Conservation (phyloP, 225 moss, liverwort and hornwort species). For the Sphagnum tenellum region DNA sequence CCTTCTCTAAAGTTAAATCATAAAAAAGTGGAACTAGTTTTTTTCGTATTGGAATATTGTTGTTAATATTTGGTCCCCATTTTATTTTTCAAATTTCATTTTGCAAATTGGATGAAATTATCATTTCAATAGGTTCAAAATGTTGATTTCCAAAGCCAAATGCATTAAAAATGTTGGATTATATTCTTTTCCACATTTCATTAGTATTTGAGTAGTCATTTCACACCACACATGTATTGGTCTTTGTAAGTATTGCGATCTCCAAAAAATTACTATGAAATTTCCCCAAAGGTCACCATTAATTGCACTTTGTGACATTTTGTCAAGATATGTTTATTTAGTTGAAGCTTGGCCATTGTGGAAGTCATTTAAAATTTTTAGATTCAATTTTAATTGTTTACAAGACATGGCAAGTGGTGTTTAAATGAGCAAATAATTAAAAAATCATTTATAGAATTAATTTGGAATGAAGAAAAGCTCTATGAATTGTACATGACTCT, state of each 20-base stretch:
- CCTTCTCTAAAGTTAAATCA: too few species aligned
- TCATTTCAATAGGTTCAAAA: not conserved
- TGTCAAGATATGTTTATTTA: not conserved
- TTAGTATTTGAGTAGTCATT: not conserved
- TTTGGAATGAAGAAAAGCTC: too few species aligned
- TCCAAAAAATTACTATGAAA: not conserved
- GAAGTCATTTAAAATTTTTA: not conserved
- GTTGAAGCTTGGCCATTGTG: constrained; percentile 1
- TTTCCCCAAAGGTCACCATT: not conserved
- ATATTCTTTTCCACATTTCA: not conserved
- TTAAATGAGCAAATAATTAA: too few species aligned
- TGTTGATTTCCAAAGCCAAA: constrained; percentile 1
- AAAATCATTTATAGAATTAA: too few species aligned
- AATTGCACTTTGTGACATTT: not conserved
- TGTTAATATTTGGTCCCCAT: too few species aligned
- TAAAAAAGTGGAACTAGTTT: too few species aligned
- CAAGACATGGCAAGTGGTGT: too few species aligned
- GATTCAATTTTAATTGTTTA: too few species aligned
- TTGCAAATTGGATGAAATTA: too few species aligned
- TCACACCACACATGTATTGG: not conserved
- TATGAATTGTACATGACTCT: too few species aligned
- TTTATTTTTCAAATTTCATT: too few species aligned
- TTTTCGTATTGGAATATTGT: too few species aligned
- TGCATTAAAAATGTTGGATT: not conserved
- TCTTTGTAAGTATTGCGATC: not conserved